A percentile compares a stretch with the other conserved stretches of the same genome.
phyloP scores from a whole-genome alignment of 2,329 filamentous ascomycete genomes.

The Pyrenochaeta sp. region DNA sequence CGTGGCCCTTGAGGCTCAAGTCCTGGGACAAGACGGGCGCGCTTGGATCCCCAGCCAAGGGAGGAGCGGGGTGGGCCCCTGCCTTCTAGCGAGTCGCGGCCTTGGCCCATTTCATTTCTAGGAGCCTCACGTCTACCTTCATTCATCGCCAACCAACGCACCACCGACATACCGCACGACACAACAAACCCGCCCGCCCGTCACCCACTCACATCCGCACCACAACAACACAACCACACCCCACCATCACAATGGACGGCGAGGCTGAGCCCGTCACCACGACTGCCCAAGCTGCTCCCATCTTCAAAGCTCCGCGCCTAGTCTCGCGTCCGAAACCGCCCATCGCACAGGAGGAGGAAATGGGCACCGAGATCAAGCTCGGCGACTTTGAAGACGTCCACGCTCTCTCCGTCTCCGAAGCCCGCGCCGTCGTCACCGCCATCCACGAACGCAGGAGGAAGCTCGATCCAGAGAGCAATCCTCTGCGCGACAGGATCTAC shows the following conservation, averaged over 20 bases:
- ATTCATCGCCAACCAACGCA: no score
- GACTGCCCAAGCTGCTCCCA: slow-evolving; percentile 24
- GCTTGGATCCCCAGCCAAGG: no score
- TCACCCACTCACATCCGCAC: background rate
- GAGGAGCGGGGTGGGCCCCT: no score
- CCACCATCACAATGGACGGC: slow-evolving; percentile 39
- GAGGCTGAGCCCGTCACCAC: slow-evolving; percentile 27
- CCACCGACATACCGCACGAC: slow-evolving; percentile 1
- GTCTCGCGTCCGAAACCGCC: slow-evolving; percentile 64
- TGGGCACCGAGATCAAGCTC: slow-evolving; percentile 78
- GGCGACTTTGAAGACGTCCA: slow-evolving; percentile 94
- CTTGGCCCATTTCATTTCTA: no score
- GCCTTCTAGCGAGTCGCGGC: no score
- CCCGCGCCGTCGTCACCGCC: slow-evolving; percentile 88
- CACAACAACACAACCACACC: slow-evolving; percentile 1
- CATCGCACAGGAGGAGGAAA: slow-evolving; percentile 83
- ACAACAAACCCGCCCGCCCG: background rate
- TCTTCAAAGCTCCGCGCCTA: slow-evolving; percentile 42
- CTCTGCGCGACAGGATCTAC: slow-evolving; percentile 81
- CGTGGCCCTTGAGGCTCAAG: no score
- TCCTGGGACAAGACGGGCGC: no score
- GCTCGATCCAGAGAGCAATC: slow-evolving; percentile 68
- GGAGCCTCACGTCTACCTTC: no score
- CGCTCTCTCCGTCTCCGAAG: slow-evolving; percentile 90
- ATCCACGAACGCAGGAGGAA: slow-evolving; percentile 81